A percentile compares a stretch with the other conserved stretches of the same genome.
Evolutionary conservation across 257 asterid genomes (phyloP).

Genomic region (Eustoma russellianum): DNA sequence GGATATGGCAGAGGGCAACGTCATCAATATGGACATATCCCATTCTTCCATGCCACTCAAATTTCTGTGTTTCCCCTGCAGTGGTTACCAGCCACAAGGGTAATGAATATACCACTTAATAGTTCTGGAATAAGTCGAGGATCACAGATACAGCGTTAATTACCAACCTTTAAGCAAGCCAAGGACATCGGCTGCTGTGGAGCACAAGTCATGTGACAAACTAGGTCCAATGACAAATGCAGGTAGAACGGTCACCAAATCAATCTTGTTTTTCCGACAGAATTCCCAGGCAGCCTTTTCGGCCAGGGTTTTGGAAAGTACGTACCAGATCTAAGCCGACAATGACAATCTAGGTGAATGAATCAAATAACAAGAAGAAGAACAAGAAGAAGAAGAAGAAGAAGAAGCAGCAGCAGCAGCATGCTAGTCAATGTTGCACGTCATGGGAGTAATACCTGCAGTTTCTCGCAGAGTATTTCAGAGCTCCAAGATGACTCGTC

Average conservation of each 20-base stretch:
- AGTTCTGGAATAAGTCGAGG: no score
- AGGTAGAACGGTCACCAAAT: conserved; percentile 64
- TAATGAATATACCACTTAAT: neutral
- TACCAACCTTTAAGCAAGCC: conserved; percentile 64
- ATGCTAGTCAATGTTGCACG: no score
- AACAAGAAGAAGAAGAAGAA: neutral
- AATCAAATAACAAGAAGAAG: neutral
- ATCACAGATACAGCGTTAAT: no score
- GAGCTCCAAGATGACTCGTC: conserved; percentile 88
- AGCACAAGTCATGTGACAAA: conserved; percentile 47
- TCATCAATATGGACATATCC: conserved; percentile 93
- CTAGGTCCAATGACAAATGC: conserved; percentile 78
- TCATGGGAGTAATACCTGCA: conserved; percentile 30
- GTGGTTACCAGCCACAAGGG: neutral
- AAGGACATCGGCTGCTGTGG: conserved; percentile 74
- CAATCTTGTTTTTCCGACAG: conserved; percentile 46
- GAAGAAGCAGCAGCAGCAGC: no score
- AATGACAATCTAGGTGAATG: neutral
- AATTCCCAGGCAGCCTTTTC: conserved; percentile 94
- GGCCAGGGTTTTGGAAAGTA: conserved; percentile 68
- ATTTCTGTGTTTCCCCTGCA: conserved; percentile 57
- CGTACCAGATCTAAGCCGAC: conserved; percentile 54
- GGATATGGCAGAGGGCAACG: conserved; percentile 68
- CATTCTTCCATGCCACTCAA: conserved; percentile 82
- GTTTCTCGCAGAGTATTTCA: conserved; percentile 49